Evolutionary conservation across 2,329 filamentous ascomycete species (phyloP).

Genomic region (Pezizomycotina sp.): DNA sequence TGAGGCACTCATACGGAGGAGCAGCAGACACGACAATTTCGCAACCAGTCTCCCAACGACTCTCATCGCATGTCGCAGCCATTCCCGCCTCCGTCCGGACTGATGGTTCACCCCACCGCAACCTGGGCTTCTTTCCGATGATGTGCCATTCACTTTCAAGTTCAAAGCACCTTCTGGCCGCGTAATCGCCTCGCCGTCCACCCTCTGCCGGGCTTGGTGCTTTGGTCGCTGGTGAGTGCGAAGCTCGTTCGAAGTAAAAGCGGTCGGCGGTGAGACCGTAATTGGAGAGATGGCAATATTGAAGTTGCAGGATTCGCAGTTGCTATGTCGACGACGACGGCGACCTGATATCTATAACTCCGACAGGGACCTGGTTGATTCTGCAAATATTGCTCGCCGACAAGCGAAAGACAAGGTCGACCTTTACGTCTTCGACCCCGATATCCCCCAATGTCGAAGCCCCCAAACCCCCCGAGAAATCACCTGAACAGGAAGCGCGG

Average conservation of each 20-base stretch:
- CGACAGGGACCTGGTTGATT: constrained; percentile 79
- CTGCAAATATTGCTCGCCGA: constrained; percentile 66
- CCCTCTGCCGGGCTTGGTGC: constrained; percentile 71
- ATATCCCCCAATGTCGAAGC: constrained; percentile 59
- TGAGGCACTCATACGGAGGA: constrained; percentile 13
- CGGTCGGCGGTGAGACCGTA: constrained; percentile 62
- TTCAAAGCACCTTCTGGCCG: constrained; percentile 95
- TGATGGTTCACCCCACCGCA: constrained; percentile 30
- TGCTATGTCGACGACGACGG: constrained; percentile 96
- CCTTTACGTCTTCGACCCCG: constrained; percentile 85
- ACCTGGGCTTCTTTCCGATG: constrained; percentile 39
- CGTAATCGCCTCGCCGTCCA: constrained; percentile 73
- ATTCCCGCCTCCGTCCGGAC: constrained; percentile 50
- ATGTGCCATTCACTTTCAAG: constrained; percentile 87
- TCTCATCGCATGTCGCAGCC: constrained; percentile 76
- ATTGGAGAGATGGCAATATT: constrained; percentile 61
- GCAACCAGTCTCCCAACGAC: constrained; percentile 80
- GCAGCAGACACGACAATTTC: constrained; percentile 28
- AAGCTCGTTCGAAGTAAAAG: constrained; percentile 78
- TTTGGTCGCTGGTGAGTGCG: constrained; percentile 54
- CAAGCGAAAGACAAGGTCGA: constrained; percentile 81
- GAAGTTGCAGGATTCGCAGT: constrained; percentile 68
- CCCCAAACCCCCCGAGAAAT: constrained; percentile 39
- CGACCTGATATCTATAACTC: constrained; percentile 95
- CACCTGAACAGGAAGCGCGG: constrained; percentile 34